These are phyloP conservation scores for Favolaschia claudopus DNA, from an alignment of 768 basidiomycete species.

Conservation along the genomic window DNA sequence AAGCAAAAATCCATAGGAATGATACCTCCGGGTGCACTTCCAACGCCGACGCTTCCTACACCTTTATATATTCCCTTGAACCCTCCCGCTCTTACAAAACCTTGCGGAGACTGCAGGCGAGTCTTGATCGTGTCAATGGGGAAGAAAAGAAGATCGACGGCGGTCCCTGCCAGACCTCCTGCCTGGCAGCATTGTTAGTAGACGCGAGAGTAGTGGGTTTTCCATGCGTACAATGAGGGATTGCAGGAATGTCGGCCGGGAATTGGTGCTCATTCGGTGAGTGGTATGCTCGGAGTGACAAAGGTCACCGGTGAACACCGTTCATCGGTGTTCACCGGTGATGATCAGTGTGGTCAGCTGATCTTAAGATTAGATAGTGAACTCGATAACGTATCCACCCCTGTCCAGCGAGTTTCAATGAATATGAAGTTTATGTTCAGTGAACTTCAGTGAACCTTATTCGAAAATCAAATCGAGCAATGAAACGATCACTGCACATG, in stretches of 20 bases:
- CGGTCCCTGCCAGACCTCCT: constrained; percentile 88
- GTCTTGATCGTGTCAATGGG: constrained; percentile 98
- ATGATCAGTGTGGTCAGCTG: too few species aligned
- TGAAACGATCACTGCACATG: neutral
- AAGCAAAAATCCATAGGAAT: constrained; percentile 24
- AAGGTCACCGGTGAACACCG: neutral
- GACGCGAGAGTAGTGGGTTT: too few species aligned
- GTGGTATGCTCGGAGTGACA: constrained; percentile 1
- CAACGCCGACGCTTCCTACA: constrained; percentile 91
- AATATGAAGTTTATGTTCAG: too few species aligned
- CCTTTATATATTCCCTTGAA: constrained; percentile 93
- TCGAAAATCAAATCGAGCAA: too few species aligned
- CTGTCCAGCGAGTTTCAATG: too few species aligned
- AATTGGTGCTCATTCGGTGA: neutral
- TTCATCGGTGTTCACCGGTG: neutral
- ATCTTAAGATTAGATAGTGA: neutral
- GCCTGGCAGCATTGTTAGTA: too few species aligned
- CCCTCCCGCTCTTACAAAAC: constrained; percentile 86
- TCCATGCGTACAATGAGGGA: too few species aligned
- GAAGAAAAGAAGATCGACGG: constrained; percentile 95
- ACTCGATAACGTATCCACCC: neutral
- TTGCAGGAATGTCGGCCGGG: neutral
- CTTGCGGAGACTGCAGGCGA: constrained; percentile 87
- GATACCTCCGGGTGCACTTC: constrained; percentile 96
- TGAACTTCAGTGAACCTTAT: too few species aligned